Evolutionary conservation across 352 stramenopile species (phyloP), one percentile per base, ranked within the genome.

Genomic region (Blastocystis hominis): DNA sequence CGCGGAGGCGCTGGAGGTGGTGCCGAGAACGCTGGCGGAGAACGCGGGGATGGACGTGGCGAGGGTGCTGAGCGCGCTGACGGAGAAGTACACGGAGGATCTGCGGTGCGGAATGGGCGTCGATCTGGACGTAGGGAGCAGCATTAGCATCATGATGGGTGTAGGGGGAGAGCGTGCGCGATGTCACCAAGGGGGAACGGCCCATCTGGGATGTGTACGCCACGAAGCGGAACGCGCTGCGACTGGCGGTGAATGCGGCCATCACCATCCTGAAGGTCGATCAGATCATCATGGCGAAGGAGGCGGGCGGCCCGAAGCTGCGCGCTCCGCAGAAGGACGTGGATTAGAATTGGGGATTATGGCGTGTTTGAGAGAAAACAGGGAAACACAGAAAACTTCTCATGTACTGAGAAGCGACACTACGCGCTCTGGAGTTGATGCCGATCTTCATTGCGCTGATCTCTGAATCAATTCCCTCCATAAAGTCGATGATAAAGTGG

Each of bases 281-380:
- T 93, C 96, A 98, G 92, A 98, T 99, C 91, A 99, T 99, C 92
- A 99, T 99, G 97, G 92, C 93, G 87, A 98, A 98, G 91, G 91
- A 94, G 59, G 95, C 95, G 50, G 95, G 95, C 44, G 95, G 95
- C 53, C 95, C 95, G 34, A 98, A 98, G 92, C 93, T 94, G 66
- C 92, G 87, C 4, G 79, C 64, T 34, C 77, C 86, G 30, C 86
- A 89, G 78, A 77, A 84, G 36, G 69, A 81, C 84, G 69, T 86
- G 62, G 77, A 87, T 44, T 80, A 80, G 46, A 46, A 55, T 5
- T 40, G 44, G 3, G 70, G 44, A 38, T 17, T 77, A 17, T 10
- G 20, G 3, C 68, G 72, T 84, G 66, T 84, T 38, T 84, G 53
- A 53, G 20, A 80, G 55, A 47, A 38, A 75, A 59, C 9, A 53